Base-by-base conservation (phyloP, 2,329 filamentous ascomycete genomes). In the Epichloe festucae region DNA sequence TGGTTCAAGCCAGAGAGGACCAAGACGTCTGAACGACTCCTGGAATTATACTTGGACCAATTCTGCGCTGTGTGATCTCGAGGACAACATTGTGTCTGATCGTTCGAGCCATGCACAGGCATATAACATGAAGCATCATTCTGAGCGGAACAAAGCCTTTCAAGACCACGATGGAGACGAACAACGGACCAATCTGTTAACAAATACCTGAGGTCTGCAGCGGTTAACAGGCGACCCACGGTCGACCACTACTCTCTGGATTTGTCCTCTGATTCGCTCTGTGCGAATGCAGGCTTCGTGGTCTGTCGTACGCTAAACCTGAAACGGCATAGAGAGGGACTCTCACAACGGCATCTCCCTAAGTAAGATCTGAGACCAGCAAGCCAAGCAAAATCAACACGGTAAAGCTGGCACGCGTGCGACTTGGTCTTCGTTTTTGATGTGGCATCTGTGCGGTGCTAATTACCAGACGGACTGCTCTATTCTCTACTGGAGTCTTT, bases 351-450 rank as follows among this genome's bases (percentile, higher is more conserved):
- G 39, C 39, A 49, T 35, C 27, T 49, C 12, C 15, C 46, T 17
- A 17, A 27, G 3, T 31, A 10, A 8, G 41, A 45, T 45, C 48
- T 31, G 48, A 50, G 39, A 44, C 34, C 48, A 49, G 49, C 48
- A n/a, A 35, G 35, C 36, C 27, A 51, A 27, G 38, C 34, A 31
- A 46, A 21, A 27, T 46, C 43, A 23, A 40, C 38, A 51, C 31
- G 43, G 36, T 19, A 40, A 51, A 46, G 43, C 46, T 43, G 50
- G 48, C 41, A 34, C 50, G 50, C 31, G 50, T 48, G 45, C 39
- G 17, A 44, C 45, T 43, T 35, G 38, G 14, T 19, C 15, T 35
- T 19, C 8, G n/a, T 15, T 19, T 48, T 19, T 48, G 38, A 27
- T 41, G 36, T 48, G 46, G 46, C 38, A 48, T 41, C 47, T 42